Evolutionary conservation across 306 rosid genomes (phyloP).

Genomic region (Argentina anserina): DNA sequence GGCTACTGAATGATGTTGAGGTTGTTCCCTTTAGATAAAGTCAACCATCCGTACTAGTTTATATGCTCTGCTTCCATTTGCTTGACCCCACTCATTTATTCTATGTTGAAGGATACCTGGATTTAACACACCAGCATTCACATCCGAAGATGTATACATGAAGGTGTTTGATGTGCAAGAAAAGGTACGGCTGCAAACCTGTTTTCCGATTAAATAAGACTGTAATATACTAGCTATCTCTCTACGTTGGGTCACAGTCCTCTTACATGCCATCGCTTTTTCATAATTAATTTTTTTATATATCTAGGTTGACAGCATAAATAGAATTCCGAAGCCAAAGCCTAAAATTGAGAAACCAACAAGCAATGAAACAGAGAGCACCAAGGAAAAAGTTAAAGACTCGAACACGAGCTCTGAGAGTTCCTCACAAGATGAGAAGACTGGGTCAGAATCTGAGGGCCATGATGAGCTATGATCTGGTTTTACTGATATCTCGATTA

Average conservation of each 20-base stretch:
- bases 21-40: not conserved
- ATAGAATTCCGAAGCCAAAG: conserved; percentile 88
- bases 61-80: not conserved
- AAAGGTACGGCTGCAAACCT: conserved; percentile 50
- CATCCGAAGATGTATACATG: conserved; percentile 70
- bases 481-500: conserved; percentile 20
- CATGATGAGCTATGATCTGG: conserved; percentile 76
- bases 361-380: conserved; percentile 57
- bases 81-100: conserved; percentile 15
- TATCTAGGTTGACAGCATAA: conserved; percentile 54
- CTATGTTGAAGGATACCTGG: conserved; percentile 50
- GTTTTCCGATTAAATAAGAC: not conserved
- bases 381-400: conserved; percentile 32
- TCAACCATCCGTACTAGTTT: too few relatives aligned
- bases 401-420: conserved; percentile 43
- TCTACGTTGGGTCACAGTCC: conserved; percentile 2
- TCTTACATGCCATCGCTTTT: conserved; percentile 3
- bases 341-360: conserved; percentile 65
- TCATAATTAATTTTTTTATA: not conserved
- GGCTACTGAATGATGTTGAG: not conserved
- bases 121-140: conserved; percentile 64
- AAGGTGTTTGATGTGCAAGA: conserved; percentile 65
- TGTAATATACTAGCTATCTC: conserved; percentile 14
- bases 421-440: conserved; percentile 35
- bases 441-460: conserved; percentile 28